Conservation (phyloP, 2,329 filamentous ascomycete species). For the Fusarium praegraminearum region DNA sequence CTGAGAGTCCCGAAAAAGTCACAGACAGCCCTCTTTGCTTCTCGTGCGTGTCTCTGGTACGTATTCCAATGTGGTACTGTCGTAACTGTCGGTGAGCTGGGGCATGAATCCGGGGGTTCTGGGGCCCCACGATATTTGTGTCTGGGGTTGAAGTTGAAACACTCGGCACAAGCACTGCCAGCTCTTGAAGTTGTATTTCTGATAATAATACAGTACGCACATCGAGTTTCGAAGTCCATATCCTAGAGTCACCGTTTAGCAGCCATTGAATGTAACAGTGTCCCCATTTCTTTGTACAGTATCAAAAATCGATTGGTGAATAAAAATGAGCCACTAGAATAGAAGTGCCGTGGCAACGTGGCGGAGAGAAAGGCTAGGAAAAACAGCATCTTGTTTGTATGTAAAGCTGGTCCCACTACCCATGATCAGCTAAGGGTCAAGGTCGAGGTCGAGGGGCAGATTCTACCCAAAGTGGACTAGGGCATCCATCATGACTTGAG, state of each 20-base stretch:
- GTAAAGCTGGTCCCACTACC: conserved; percentile 36
- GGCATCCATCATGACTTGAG: conserved; percentile 8
- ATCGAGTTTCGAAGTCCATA: background rate
- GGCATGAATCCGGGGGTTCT: conserved; percentile 30
- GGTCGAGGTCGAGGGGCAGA: conserved; percentile 19
- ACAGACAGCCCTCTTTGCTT: background rate
- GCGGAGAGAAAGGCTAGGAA: conserved; percentile 43
- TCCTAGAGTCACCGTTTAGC: background rate
- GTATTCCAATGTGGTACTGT: background rate
- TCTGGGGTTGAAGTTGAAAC: background rate
- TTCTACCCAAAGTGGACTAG: conserved; percentile 24
- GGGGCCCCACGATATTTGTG: conserved; percentile 48
- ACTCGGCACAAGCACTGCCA: background rate
- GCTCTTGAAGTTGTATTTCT: background rate
- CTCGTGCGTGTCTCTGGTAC: background rate
- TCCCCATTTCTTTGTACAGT: conserved; percentile 22
- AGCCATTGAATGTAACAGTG: background rate
- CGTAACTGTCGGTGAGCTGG: conserved; percentile 44
- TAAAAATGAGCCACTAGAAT: conserved; percentile 42
- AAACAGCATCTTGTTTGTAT: conserved; percentile 35
- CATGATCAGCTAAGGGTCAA: conserved; percentile 22
- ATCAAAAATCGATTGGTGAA: conserved; percentile 4
- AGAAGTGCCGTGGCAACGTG: conserved; percentile 48
- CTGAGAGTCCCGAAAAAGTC: background rate
- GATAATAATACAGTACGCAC: background rate